Evolutionary conservation across 116 monocot genomes (phyloP), one percentile per base, ranked within the genome.

Genomic region (Iris pallida): DNA sequence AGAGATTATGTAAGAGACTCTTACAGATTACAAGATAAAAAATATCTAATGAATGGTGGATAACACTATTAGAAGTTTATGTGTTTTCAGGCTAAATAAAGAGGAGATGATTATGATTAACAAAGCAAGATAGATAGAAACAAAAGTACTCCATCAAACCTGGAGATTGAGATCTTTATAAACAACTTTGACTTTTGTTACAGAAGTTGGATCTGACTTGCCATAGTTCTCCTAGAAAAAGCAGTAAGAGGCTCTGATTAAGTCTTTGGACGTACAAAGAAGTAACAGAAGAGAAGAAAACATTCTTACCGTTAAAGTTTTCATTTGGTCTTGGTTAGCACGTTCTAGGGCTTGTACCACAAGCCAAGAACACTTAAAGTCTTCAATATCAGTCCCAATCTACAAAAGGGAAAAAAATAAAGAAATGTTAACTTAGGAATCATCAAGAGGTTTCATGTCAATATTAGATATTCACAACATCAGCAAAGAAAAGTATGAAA

Each of bases 371-470:
- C 92, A 97, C 68, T 97, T 92, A 55, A 83, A 92, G 74, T 97
- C 96, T 87, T 92, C 87, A 73, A 97, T 97, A 48, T 97, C 96
- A 41, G 96, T 97, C 57, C 96, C 96, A 70, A 96, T 96, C 96
- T 96, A 30, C 30, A 30, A 30, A 0, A 30, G 30, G 30, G 70
- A 57, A 17, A 67, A 67, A 55, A 20, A 9, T 16, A 17, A 3
- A 65, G 9, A 17, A 17, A 7, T 19, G 5, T 18, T 1, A 59
- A 2, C 41, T 41, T 59, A 59, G 0, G 9, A 59, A 12, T 8
- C 40, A 40, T 59, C 42, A 59, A 41, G 20, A 47, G 16, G 19
- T 73, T 20, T 42, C 9, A 51, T 30, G 7, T 63, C 9, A 59
- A 71, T 7, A 17, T 47, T 57, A 44, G 45, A 16, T 19, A 44